These are phyloP conservation scores for Saccharomyces pastorianus DNA, from an alignment of 1,139 yeast genomes.

Conservation along the genomic window DNA sequence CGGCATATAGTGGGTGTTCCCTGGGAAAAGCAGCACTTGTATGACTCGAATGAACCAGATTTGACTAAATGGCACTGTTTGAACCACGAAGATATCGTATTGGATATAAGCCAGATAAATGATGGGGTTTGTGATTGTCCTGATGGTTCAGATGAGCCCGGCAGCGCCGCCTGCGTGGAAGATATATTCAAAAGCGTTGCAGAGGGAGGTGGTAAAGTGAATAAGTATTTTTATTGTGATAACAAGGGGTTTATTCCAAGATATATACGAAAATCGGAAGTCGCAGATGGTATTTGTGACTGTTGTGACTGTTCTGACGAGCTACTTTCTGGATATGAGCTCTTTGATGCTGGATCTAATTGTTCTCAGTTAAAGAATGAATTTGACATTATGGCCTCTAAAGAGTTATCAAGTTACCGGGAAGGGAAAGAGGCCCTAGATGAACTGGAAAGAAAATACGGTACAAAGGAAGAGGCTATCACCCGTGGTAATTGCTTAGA, in stretches of 20 bases:
- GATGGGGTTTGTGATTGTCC: constrained; percentile 95
- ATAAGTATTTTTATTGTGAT: constrained; percentile 54
- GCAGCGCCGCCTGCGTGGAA: constrained; percentile 74
- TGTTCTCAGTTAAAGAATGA: constrained; percentile 45
- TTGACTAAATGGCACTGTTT: constrained; percentile 57
- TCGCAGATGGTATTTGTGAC: constrained; percentile 91
- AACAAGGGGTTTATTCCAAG: constrained; percentile 62
- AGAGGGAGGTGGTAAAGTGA: neutral
- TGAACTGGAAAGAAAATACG: constrained; percentile 21
- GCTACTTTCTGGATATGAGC: constrained; percentile 26
- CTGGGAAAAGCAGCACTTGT: neutral
- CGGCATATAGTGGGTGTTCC: constrained; percentile 20
- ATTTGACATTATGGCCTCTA: constrained; percentile 31
- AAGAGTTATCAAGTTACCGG: constrained; percentile 22
- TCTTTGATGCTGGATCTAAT: constrained; percentile 28
- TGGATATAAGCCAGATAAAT: constrained; percentile 59
- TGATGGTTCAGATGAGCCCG: constrained; percentile 96
- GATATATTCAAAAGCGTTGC: constrained; percentile 5
- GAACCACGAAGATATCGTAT: constrained; percentile 49
- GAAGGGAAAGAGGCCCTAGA: constrained; percentile 25
- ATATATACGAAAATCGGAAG: constrained; percentile 46
- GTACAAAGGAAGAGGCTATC: constrained; percentile 15
- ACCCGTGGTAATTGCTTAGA: neutral
- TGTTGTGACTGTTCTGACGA: constrained; percentile 98
- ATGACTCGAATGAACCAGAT: constrained; percentile 25